Conservation (phyloP, 768 basidiomycete species). For the Lentinula raphanica region DNA sequence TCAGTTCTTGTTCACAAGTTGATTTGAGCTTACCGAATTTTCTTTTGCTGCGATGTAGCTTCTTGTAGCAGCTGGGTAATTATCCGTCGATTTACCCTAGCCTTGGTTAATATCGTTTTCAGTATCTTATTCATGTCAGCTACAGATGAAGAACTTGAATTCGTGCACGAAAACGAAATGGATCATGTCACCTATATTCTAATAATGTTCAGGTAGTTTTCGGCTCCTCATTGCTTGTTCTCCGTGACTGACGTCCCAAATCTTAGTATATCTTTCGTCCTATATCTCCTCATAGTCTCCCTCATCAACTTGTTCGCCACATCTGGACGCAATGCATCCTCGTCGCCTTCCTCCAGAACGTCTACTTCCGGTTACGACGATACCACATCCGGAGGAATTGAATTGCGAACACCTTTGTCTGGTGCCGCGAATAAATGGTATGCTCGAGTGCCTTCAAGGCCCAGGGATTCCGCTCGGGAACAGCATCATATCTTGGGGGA, state of each 20-base stretch:
- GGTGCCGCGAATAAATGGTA: constrained; percentile 53
- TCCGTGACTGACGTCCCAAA: neutral
- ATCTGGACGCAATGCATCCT: constrained; percentile 51
- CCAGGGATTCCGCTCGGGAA: neutral
- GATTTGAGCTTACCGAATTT: too few relatives aligned
- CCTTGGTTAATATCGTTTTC: neutral
- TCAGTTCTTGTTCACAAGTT: too few relatives aligned
- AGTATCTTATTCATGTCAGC: constrained; percentile 88
- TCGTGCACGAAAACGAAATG: constrained; percentile 66
- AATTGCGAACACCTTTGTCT: constrained; percentile 27
- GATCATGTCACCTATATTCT: constrained; percentile 90
- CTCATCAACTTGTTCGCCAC: constrained; percentile 67
- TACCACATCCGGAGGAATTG: constrained; percentile 31
- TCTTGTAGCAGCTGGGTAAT: constrained; percentile 66
- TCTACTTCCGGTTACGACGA: constrained; percentile 4
- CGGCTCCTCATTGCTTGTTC: neutral
- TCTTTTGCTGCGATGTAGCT: constrained; percentile 44
- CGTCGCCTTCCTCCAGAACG: constrained; percentile 2
- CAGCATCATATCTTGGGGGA: constrained; percentile 1
- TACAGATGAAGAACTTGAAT: constrained; percentile 84
- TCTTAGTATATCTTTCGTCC: constrained; percentile 62
- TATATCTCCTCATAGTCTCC: constrained; percentile 69
- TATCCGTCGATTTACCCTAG: neutral
- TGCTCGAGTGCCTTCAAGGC: constrained; percentile 45
- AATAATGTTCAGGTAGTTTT: constrained; percentile 69